phyloP scores from a whole-genome alignment of 345 rosid species.

The Gossypium turneri region DNA sequence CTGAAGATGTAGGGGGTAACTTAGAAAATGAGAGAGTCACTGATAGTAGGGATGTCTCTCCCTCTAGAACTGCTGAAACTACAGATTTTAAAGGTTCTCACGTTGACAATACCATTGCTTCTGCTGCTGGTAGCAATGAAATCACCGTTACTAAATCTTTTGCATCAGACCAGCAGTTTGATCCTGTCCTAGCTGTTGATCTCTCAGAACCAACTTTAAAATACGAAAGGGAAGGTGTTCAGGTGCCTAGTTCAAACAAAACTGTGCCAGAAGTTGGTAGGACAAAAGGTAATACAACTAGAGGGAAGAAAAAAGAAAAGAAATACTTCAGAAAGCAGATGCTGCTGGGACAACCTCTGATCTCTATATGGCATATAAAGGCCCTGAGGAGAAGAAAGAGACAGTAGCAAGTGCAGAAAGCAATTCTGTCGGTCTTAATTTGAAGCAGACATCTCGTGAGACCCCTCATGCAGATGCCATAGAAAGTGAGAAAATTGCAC shows the following conservation, averaged over 20 bases:
- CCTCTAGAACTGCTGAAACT: conserved; percentile 28
- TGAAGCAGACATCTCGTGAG: conserved; percentile 35
- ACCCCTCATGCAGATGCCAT: conserved; percentile 25
- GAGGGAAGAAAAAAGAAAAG: conserved; percentile 54
- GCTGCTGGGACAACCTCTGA: conserved; percentile 84
- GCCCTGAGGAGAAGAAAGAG: conserved; percentile 81
- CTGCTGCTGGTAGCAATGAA: conserved; percentile 13
- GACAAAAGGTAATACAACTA: conserved; percentile 38
- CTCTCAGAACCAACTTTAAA: conserved; percentile 30
- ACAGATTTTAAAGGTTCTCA: conserved; percentile 21
- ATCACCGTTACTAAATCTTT: conserved; percentile 16
- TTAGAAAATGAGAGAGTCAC: conserved; percentile 22
- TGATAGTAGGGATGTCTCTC: conserved; percentile 28
- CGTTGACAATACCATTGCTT: conserved; percentile 13
- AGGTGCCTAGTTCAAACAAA: conserved; percentile 41
- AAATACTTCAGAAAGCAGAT: conserved; percentile 80
- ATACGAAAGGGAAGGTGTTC: conserved; percentile 29
- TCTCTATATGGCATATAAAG: conserved; percentile 83
- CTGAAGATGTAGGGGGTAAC: conserved; percentile 25
- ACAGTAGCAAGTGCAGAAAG: conserved; percentile 24
- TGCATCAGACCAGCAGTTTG: conserved; percentile 26
- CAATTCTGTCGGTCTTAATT: conserved; percentile 25
- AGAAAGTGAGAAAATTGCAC: conserved; percentile 31
- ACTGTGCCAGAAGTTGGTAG: conserved; percentile 37
- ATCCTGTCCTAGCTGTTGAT: conserved; percentile 25